phyloP scores from a whole-genome alignment of 225 moss, liverwort and hornwort species.

The Neckera pumila region DNA sequence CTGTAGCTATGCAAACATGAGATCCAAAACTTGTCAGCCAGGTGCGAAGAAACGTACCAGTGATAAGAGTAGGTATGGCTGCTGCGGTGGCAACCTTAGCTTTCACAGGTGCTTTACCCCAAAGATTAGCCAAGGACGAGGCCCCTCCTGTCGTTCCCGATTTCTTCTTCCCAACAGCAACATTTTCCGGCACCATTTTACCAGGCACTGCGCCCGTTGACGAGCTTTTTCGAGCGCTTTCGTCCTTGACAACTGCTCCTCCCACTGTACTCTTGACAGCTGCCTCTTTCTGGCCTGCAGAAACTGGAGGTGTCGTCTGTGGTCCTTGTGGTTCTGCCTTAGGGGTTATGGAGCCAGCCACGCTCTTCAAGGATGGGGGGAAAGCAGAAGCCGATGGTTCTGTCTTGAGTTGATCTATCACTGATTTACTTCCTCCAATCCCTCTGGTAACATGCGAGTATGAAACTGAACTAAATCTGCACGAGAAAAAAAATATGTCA shows the following conservation, averaged over 20 bases:
- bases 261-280: neutral
- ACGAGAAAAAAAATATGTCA: neutral
- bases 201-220: neutral
- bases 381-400: conserved; percentile 22
- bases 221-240: neutral
- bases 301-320: neutral
- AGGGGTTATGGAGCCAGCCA: neutral
- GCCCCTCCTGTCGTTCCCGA: conserved; percentile 30
- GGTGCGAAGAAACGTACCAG: conserved; percentile 4
- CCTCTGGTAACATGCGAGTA: conserved; percentile 55
- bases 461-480: conserved; percentile 90
- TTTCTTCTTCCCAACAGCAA: conserved; percentile 55
- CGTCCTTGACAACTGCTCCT: conserved; percentile 26
- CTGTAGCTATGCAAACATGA: neutral
- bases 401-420: conserved; percentile 21
- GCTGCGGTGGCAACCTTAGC: conserved; percentile 21
- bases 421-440: conserved; percentile 32
- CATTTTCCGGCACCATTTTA: conserved; percentile 25
- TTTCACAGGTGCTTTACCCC: conserved; percentile 87
- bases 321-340: conserved; percentile 10
- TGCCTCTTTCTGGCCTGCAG: conserved; percentile 10
- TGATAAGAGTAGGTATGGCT: conserved; percentile 9
- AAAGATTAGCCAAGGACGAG: conserved; percentile 72
- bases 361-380: conserved; percentile 2
- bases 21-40: neutral